Conservation (phyloP, 495 filamentous ascomycete genomes). For the Penicillium bovifimosum region DNA sequence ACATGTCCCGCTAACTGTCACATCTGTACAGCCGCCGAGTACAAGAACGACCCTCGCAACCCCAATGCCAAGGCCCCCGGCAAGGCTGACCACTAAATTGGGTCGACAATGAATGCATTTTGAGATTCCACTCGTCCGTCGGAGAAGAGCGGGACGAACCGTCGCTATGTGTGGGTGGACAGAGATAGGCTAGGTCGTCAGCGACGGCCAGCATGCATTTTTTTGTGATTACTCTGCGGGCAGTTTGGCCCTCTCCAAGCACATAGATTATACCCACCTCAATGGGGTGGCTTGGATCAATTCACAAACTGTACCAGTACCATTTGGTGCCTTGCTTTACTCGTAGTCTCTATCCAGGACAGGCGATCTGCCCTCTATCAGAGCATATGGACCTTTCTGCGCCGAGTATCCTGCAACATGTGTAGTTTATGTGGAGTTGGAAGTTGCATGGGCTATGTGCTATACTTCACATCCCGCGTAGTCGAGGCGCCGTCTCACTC, state of each 20-base stretch:
- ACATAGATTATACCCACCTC: slow-evolving; percentile 39
- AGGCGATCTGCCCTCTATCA: neutral
- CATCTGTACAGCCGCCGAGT: slow-evolving; percentile 66
- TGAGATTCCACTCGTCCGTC: slow-evolving; percentile 16
- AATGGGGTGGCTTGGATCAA: slow-evolving; percentile 35
- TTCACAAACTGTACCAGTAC: slow-evolving; percentile 43
- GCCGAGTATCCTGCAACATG: neutral
- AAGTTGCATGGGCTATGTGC: neutral
- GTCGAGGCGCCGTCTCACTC: neutral
- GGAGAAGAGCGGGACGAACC: slow-evolving; percentile 11
- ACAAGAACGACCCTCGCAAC: slow-evolving; percentile 94
- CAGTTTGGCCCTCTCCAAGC: slow-evolving; percentile 39
- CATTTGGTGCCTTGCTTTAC: neutral
- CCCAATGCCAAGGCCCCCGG: slow-evolving; percentile 52
- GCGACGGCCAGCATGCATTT: slow-evolving; percentile 18
- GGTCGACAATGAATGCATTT: slow-evolving; percentile 11
- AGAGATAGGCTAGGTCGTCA: slow-evolving; percentile 18
- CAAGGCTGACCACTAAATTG: slow-evolving; percentile 42
- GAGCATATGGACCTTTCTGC: too few relatives aligned
- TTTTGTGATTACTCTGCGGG: slow-evolving; percentile 27
- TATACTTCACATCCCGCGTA: neutral
- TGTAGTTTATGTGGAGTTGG: neutral
- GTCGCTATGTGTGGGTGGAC: slow-evolving; percentile 9
- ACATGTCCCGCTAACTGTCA: slow-evolving; percentile 18
- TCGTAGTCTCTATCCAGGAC: neutral